A percentile compares a stretch with the other conserved stretches of the same genome.
These are phyloP conservation scores for Aureoboletus auriporus DNA, from an alignment of 768 basidiomycete species.

Conservation along the genomic window DNA sequence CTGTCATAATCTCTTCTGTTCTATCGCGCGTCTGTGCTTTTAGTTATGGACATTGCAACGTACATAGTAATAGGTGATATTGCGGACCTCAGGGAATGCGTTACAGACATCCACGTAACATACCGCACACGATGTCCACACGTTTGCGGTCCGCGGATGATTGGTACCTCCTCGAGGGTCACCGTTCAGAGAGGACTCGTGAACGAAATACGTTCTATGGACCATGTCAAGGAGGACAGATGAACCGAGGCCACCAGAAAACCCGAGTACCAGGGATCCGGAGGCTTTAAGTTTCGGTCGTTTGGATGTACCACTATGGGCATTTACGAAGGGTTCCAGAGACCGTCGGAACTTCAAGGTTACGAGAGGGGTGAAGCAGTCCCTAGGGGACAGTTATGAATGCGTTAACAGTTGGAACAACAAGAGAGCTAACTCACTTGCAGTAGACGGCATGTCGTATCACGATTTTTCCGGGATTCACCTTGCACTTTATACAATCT, in stretches of 20 bases:
- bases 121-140: conserved; percentile 60
- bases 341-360: conserved; percentile 59
- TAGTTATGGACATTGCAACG: conserved; percentile 2
- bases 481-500: conserved; percentile 73
- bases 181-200: conserved; percentile 17
- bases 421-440: conserved; percentile 56
- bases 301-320: conserved; percentile 48
- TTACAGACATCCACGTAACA: conserved; percentile 70
- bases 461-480: conserved; percentile 58
- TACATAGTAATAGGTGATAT: not conserved
- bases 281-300: conserved; percentile 60
- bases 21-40: conserved; percentile 48
- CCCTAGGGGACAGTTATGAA: conserved; percentile 32
- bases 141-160: conserved; percentile 58
- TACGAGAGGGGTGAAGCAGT: conserved; percentile 64
- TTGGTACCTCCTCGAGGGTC: conserved; percentile 52
- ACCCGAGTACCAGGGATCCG: conserved; percentile 64
- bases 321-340: conserved; percentile 63
- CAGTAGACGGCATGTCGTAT: conserved; percentile 82
- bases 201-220: conserved; percentile 51
- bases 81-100: conserved; percentile 58
- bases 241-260: conserved; percentile 80
- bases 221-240: conserved; percentile 69
- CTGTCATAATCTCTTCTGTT: conserved; percentile 45
- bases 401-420: not conserved